Evolutionary conservation across 2,329 filamentous ascomycete species (phyloP), one percentile per base, ranked within the genome.

Genomic region (Stachybotrys elegans): DNA sequence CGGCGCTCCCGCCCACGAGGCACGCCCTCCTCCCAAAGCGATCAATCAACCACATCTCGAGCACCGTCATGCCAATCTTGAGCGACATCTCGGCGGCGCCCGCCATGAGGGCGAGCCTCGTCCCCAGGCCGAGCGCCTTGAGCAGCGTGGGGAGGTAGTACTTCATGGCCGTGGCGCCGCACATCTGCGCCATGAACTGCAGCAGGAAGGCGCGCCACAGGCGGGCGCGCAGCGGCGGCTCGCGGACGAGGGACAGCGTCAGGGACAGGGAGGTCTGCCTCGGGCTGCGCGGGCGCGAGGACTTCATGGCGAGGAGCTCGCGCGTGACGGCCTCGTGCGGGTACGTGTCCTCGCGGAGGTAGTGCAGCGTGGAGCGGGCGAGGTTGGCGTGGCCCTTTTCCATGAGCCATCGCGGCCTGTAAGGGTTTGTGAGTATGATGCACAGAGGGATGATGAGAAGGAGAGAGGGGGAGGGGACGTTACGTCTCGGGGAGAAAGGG

Each of bases 161-260:
- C 51, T 81, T 80, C 66, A 81, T 79, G 3, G 75, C 76, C 0
- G 76, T 75, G 13, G 76, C 75, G 17, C 78, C 77, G 50, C 75
- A 79, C 72, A 80, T 76, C 51, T 79, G 75, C 0, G 75, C 73
- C 72, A 81, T 75, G 57, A 81, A 80, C 55, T 80, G 76, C 5
- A 81, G 63, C 2, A 79, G 59, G 0, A 74, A 68, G 2, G 76
- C 75, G 16, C 77, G 69, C 78, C 78, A 81, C 13, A 81, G 62
- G 1, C 78, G 67, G 13, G 70, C 65, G 52, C 73, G 74, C 1
- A 81, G 60, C 12, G 67, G 59, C 13, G 61, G 57, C 22, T 78
- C 62, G 4, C 64, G 67, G 56, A 81, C 76, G 1, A 81, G 65
- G 7, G 66, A 67, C n/a, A 62, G 64, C 4, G 52, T 48, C 2